Evolutionary conservation across 805 yeast genomes (phyloP).

Genomic region (Suhomyces vadensis): DNA sequence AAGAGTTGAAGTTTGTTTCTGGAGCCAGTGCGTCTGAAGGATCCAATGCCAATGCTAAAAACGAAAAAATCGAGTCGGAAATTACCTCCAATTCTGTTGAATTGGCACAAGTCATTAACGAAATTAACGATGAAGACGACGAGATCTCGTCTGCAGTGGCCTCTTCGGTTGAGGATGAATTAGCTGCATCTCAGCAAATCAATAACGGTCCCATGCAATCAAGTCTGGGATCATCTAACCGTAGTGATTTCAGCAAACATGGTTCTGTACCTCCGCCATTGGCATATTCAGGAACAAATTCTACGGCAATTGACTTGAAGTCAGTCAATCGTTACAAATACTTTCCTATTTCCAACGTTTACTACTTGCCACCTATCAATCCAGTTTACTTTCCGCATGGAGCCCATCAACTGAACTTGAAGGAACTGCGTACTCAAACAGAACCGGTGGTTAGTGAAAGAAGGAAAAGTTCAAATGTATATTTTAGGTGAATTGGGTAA

Average conservation of each 20-base stretch:
- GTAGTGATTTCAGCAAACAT: neutral
- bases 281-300: constrained; percentile 6
- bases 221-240: constrained; percentile 5
- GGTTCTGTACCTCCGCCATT: constrained; percentile 1
- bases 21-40: constrained; percentile 1
- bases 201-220: neutral
- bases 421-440: constrained; percentile 6
- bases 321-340: constrained; percentile 41
- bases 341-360: constrained; percentile 51
- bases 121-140: constrained; percentile 10
- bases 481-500: constrained; percentile 12
- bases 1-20: neutral
- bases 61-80: neutral
- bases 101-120: neutral
- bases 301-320: constrained; percentile 10
- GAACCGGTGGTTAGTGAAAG: constrained; percentile 12
- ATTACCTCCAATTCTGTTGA: constrained; percentile 5
- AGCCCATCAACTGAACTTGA: constrained; percentile 41
- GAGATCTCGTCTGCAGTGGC: constrained; percentile 3
- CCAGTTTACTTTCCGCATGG: constrained; percentile 58
- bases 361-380: constrained; percentile 55
- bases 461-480: constrained; percentile 17
- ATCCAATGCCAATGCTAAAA: no score
- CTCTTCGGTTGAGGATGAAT: constrained; percentile 7
- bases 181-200: neutral